Evolutionary conservation across 2,329 filamentous ascomycete species (phyloP), one percentile per base, ranked within the genome.

Genomic region (Pseudogymnoascus sp.): DNA sequence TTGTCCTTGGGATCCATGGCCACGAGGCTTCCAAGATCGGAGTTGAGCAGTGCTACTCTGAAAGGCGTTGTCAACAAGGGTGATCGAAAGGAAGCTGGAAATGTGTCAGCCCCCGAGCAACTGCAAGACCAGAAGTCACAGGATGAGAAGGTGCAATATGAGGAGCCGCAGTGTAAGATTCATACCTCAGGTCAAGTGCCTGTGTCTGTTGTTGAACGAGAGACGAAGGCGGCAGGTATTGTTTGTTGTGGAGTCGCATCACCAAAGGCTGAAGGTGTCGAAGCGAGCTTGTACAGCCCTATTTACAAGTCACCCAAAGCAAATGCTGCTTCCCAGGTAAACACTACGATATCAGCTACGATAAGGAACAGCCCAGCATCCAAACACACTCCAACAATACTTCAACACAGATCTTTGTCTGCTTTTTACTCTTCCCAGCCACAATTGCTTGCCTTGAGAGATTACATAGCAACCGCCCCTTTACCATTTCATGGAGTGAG

Each of bases 231-330:
- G 10, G 49, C 49, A 55, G 12, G 29, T 21, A n/a, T 10, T 35
- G 49, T 55, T 55, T 33, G 29, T 35, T 33, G 49, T 35, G 49
- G n/a, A 33, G 49, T 33, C 16, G 29, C n/a, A 12, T 55, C 26
- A 35, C 29, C 49, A 55, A 55, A 55, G 29, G 49, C 29, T 33
- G 11, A 33, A 14, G n/a, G 29, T 33, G 49, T 55, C 29, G 29
- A 55, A n/a, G 11, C 49, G 29, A 16, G 49, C 49, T 55, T 55
- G 33, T 55, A 35, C 49, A 55, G 29, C 49, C 49, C 49, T 55
- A 6, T 55, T 55, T 55, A 55, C 29, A 55, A 55, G 49, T 19
- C 49, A 55, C 49, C 29, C 33, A 19, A 33, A 19, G 26, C 49
- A 55, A 35, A 19, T 55, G 26, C 29, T 55, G 35, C 49, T 19